Base-by-base conservation (phyloP, 495 filamentous ascomycete genomes). In the Neurospora sp. region DNA sequence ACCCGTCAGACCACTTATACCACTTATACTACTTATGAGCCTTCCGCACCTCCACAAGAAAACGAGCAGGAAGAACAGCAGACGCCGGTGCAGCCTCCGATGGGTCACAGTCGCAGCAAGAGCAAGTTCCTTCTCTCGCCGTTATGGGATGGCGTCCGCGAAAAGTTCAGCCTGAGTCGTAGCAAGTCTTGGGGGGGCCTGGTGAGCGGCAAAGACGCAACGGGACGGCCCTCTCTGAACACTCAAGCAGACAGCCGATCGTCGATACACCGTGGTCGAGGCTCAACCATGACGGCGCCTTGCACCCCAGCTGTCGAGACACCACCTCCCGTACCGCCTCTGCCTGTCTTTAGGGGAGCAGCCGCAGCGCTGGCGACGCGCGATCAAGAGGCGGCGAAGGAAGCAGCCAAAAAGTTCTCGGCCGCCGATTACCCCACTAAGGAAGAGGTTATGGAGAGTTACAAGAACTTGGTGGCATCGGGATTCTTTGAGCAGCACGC, bases 401-500 rank as follows among this genome's bases (percentile, higher is more conserved):
- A 66, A 66, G 53, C 53, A 35, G 53, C 53, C 53, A 66, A 66
- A 66, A 66, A 66, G 42, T 35, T 72, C 35, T 44, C 75, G 38
- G 68, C 73, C 38, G 70, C 59, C 5, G 75, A 74, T 40, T 83
- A 84, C 48, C 84, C 84, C 22, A 79, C 80, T 4, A 75, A 81
- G 5, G 85, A 86, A 48, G 84, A 86, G 41, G 81, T 85, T 41
- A 53, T 84, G 74, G 79, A 81, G 71, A 85, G 78, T 42, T 86
- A 86, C 72, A 80, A 83, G 72, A 77, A 82, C 68, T 74, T 86
- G 20, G 74, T 85, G 71, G 80, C 81, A 1, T 81, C 80, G 12
- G 85, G 85, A 61, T 86, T 86, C 79, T 86, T 86, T 71, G 80
- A 81, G 40, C 73, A 80, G 27, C 84, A 86, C 71, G 84, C 83